phyloP scores from a whole-genome alignment of 257 asterid species.

The Primulina tabacum region DNA sequence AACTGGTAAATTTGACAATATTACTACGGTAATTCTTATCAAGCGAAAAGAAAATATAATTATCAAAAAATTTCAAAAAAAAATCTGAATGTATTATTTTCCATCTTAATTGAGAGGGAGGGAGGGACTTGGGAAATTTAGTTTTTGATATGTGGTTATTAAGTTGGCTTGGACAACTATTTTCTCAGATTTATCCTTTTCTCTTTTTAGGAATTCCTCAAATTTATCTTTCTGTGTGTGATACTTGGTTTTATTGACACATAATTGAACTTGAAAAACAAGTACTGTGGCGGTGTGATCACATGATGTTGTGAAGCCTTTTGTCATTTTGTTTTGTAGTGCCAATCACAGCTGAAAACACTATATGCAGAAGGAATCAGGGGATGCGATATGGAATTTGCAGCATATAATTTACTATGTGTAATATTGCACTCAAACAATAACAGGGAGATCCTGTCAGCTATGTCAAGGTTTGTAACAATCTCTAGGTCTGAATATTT shows the following conservation, averaged over 20 bases:
- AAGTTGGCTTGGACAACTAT: neutral
- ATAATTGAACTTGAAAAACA: neutral
- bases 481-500: slow-evolving; percentile 9
- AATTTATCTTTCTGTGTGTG: neutral
- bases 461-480: slow-evolving; percentile 86
- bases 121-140: neutral
- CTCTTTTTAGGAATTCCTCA: neutral
- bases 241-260: neutral
- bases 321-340: slow-evolving; percentile 55
- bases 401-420: slow-evolving; percentile 90
- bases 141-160: neutral
- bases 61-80: no score
- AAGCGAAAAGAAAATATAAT: no score
- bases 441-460: slow-evolving; percentile 88
- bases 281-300: neutral
- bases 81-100: neutral
- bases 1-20: no score
- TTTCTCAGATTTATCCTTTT: no score
- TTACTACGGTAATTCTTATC: no score
- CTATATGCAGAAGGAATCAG: slow-evolving; percentile 90
- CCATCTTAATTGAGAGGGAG: neutral
- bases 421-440: slow-evolving; percentile 82
- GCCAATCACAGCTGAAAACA: slow-evolving; percentile 91
- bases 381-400: slow-evolving; percentile 93
- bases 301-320: slow-evolving; percentile 20